Evolutionary conservation across 371 early-diverging fungal species (phyloP), one percentile per base, ranked within the genome.

Genomic region (Mortierella sp.): DNA sequence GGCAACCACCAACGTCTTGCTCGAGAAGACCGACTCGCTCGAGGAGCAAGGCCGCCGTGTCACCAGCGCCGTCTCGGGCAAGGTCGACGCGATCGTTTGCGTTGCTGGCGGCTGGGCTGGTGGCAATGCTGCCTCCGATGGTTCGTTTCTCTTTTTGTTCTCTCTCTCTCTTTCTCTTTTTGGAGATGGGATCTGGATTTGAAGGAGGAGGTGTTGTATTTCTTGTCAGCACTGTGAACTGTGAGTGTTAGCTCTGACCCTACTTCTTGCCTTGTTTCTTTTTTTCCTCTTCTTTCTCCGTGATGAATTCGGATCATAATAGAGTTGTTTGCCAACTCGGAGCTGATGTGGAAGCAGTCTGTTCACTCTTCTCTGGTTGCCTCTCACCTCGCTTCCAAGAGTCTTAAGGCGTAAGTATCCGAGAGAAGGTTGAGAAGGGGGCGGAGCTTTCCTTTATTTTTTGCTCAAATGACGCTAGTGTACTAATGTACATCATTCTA

Each of bases 71-170:
- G 71, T 91, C 23, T 62, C 70, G 1, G 67, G 72, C 51, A 91
- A 93, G 66, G 81, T 94, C 14, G 93, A 93, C 62, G 96, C 94
- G 7, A 84, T 98, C 52, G 80, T 98, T 47, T 96, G 95, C 80
- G 97, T 95, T 7, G 98, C 99, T 43, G 99, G 99, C 60, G 99
- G 99, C 30, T 98, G 97, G 96, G 95, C 93, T 37, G 97, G 97
- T 48, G 98, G 98, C n/a, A 95, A 94, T 72, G 91, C 95, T 25
- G 85, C 85, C 9, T 87, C 86, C 74, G 71, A 83, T 63, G 90
- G 94, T 93, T 61, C 45, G 60, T 43, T 56, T 15, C 1, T 9
- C 3, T 37, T 37, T 93, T 61, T 30, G 60, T 43, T 56, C 9
- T 4, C 37, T 5, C 9, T 37, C 47, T 9, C 37, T n/a, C 29